Evolutionary conservation across 2,329 filamentous ascomycete genomes (phyloP).

Genomic region (Graphiopsis chlorocephala): DNA sequence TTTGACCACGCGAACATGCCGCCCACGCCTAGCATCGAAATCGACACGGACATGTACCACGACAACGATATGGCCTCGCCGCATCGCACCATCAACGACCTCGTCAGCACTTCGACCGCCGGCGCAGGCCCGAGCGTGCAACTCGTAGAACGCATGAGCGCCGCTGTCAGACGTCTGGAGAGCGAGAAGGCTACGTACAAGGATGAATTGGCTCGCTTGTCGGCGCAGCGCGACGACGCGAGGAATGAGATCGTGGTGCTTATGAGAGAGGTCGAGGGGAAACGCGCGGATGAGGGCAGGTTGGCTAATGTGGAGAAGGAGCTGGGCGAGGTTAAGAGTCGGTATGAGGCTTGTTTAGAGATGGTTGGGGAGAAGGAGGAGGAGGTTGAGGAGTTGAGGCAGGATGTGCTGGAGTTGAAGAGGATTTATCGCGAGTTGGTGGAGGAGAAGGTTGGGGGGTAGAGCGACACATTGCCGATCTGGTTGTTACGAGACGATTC

Average conservation of each 20-base stretch:
- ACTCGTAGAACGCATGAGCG: conserved; percentile 92
- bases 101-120: conserved; percentile 63
- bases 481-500: neutral
- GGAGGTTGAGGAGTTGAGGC: conserved; percentile 81
- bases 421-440: conserved; percentile 93
- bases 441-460: conserved; percentile 47
- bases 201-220: conserved; percentile 79
- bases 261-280: conserved; percentile 80
- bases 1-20: conserved; percentile 32
- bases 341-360: conserved; percentile 89
- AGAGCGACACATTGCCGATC: neutral
- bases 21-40: conserved; percentile 48
- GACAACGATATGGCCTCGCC: conserved; percentile 60
- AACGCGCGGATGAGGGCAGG: conserved; percentile 58
- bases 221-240: conserved; percentile 85
- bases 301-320: conserved; percentile 66
- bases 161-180: conserved; percentile 84
- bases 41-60: conserved; percentile 55
- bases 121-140: conserved; percentile 91
- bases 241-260: conserved; percentile 84
- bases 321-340: conserved; percentile 65
- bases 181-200: conserved; percentile 84
- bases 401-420: conserved; percentile 90
- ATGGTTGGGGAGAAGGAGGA: conserved; percentile 97
- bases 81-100: conserved; percentile 63